These are phyloP conservation scores for Penicillium lagena DNA, from an alignment of 495 filamentous ascomycete genomes.

Conservation along the genomic window DNA sequence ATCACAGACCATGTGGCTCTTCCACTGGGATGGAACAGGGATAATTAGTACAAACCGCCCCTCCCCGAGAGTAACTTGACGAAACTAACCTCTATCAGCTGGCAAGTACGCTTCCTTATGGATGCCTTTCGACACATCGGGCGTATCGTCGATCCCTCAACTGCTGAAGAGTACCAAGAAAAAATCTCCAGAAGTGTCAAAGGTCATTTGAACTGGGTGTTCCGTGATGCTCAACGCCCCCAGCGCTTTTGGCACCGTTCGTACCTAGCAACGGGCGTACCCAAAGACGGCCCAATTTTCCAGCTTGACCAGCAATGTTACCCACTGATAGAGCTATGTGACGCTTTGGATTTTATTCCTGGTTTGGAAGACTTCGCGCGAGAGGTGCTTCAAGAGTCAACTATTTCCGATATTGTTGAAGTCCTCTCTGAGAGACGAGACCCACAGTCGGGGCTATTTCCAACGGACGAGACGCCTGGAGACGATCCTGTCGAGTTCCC, in stretches of 20 bases:
- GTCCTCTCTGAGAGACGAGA: not conserved
- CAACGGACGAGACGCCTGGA: not conserved
- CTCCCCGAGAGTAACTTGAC: too few relatives aligned
- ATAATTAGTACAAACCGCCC: not conserved
- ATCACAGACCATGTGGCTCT: constrained; percentile 1
- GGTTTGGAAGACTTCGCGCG: not conserved
- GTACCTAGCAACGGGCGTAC: not conserved
- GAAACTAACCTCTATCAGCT: not conserved
- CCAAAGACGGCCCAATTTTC: not conserved
- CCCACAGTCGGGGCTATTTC: not conserved
- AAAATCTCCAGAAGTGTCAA: not conserved
- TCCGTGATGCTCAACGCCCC: not conserved
- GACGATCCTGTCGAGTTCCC: not conserved
- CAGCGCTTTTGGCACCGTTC: not conserved
- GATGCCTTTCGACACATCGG: not conserved
- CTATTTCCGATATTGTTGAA: not conserved
- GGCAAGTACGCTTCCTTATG: not conserved
- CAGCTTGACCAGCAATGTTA: constrained; percentile 1
- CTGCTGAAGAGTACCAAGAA: not conserved
- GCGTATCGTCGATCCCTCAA: not conserved
- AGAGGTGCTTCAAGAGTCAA: not conserved
- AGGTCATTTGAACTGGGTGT: constrained; percentile 1
- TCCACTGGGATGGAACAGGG: constrained; percentile 1
- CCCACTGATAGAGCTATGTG: not conserved
- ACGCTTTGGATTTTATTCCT: not conserved